Evolutionary conservation across 2,329 filamentous ascomycete genomes (phyloP), one percentile per base, ranked within the genome.

Genomic region (Talaromyces marneffei): DNA sequence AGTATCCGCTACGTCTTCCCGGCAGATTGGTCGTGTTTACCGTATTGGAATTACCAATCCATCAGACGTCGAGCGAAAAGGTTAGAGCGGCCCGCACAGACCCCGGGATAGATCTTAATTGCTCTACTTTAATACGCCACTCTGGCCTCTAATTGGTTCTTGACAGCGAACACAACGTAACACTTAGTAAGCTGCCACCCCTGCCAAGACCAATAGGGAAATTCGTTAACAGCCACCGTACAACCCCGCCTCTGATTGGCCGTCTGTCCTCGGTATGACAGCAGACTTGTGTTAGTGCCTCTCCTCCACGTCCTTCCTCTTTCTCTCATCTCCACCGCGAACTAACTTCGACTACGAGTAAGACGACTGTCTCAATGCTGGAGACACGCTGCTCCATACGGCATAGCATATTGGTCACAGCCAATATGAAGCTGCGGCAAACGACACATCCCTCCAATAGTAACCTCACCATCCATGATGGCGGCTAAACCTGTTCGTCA

Each of bases 121-220:
- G 27, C 20, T 50, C n/a, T 52, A 52, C 48, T 52, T 35, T 52
- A 52, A 52, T 52, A 14, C 48, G 48, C 48, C 48, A 18, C 46
- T 18, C 10, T 20, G 4, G 2, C 1, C 4, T 12, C 46, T 52
- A 29, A 52, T 52, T 52, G 27, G 48, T 10, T 3, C 3, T 1
- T 14, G 9, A 20, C n/a, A 8, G 4, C n/a, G 5, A n/a, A n/a
- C n/a, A 7, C 27, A 18, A 5, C n/a, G 46, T 12, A 50, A 50
- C 46, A 20, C 4, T 7, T 25, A 1, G 9, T 18, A 18, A 6
- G 3, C 2, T 2, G 14, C 33, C 29, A 33, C 5, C 29, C 29
- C 10, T 33, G 7, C 46, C 31, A 50, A 27, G 16, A 25, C 27
- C 2, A 50, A 50, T 18, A 2, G 9, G n/a, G 46, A 18, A 1